A percentile compares a stretch with the other conserved stretches of the same genome.
These are phyloP conservation scores for Prunus padus DNA, from an alignment of 306 rosid species.

Conservation along the genomic window DNA sequence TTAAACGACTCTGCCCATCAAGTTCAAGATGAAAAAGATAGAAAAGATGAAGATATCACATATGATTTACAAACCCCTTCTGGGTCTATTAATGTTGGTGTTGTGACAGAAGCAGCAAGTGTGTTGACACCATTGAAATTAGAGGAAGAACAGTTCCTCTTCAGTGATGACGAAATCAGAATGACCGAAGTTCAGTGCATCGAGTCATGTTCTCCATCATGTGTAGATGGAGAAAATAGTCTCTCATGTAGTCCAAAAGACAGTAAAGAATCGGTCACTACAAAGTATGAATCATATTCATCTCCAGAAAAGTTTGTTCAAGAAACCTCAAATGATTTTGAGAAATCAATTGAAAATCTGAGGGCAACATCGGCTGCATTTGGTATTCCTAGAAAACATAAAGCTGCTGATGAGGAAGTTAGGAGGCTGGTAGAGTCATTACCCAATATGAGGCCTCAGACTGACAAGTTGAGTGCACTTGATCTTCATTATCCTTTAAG, in stretches of 20 bases:
- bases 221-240: slow-evolving; percentile 35
- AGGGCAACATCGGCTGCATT: slow-evolving; percentile 43
- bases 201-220: slow-evolving; percentile 35
- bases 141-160: slow-evolving; percentile 56
- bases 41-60: slow-evolving; percentile 30
- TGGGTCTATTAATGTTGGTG: slow-evolving; percentile 29
- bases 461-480: slow-evolving; percentile 23
- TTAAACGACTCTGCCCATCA: slow-evolving; percentile 32
- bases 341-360: slow-evolving; percentile 24
- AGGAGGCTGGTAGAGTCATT: slow-evolving; percentile 49
- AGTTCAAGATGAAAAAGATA: slow-evolving; percentile 31
- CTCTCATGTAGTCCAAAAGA: slow-evolving; percentile 28
- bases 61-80: slow-evolving; percentile 36
- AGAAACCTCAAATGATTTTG: slow-evolving; percentile 28
- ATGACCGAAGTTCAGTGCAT: slow-evolving; percentile 21
- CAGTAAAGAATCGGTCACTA: slow-evolving; percentile 23
- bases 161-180: slow-evolving; percentile 57
- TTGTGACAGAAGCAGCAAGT: slow-evolving; percentile 29
- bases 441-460: slow-evolving; percentile 49
- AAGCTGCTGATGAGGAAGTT: slow-evolving; percentile 35
- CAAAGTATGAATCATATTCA: slow-evolving; percentile 24
- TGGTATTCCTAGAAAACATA: slow-evolving; percentile 38
- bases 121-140: slow-evolving; percentile 30
- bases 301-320: slow-evolving; percentile 25
- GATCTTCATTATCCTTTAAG: slow-evolving; percentile 41